Base-by-base conservation (phyloP, 139 green algal genomes). In the Chlamydomonas sphaeroides region DNA sequence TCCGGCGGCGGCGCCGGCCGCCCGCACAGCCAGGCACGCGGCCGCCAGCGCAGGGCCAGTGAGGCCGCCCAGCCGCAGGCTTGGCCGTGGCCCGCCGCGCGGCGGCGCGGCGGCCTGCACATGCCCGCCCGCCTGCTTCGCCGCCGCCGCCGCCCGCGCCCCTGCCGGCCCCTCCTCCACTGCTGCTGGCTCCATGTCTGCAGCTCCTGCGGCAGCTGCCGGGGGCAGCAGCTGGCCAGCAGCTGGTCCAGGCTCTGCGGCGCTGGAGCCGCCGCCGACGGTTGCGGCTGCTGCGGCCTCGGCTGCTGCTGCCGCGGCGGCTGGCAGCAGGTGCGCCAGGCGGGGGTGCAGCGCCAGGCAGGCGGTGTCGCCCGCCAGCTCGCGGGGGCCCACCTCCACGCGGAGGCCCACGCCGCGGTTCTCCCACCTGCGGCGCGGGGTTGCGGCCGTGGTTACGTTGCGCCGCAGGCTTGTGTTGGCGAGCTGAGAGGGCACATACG, bases 281-380 rank as follows among this genome's bases (percentile, higher is more conserved):
- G 18, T 20, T 26, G 49, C 49, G 49, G 18, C 49, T 1, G 28
- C 36, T 35, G 33, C 71, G 5, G 20, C 48, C 4, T 21, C 72
- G 30, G 36, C 56, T 1, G 63, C 77, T 20, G 32, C 41, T 20
- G 61, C 61, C 11, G 38, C 23, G 7, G 76, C 77, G 0, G 15
- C 5, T 41, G 65, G 49, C 65, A 75, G 7, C 35, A 84, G 65
- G 49, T 57, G 35, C 4, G 48, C 36, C 0, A 57, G 42, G 65
- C 65, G 18, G 14, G 77, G 77, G 49, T 84, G 77, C 6, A 84
- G 35, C 1, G 65, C 63, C 26, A 84, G 77, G 26, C 65, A 68
- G 77, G 26, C 32, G 39, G 48, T 75, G 35, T 28, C 35, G 15
- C 48, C 38, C 25, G 63, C 77, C 2, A 45, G 65, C 36, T 84